Base-by-base conservation (phyloP, 2,329 filamentous ascomycete genomes). In the Verticillium zaregamsianum region DNA sequence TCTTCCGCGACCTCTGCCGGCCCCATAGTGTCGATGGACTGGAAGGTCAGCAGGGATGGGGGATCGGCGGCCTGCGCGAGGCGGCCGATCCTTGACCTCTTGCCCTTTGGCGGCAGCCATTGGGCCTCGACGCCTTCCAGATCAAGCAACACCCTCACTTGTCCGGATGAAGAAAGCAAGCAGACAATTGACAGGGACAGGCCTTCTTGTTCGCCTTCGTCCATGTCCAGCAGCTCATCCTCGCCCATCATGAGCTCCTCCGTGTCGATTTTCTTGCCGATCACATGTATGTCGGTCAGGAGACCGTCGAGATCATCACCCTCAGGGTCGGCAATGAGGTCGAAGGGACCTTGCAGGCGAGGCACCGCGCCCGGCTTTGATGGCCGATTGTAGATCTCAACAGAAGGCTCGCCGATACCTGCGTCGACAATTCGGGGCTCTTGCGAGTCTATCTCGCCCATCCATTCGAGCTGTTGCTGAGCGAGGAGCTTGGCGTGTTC, bases 391-490 rank as follows among this genome's bases (percentile, higher is more conserved):
- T 83, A 89, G 17, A 89, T 79, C 66, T 88, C 84, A 1, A 79
- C 73, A 0, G 78, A 72, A 5, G 79, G 77, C 40, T 87, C 83
- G 28, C 79, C 81, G 3, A 77, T 71, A 9, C 75, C 68, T 0
- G 77, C 76, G 15, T 88, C 84, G 3, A 86, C 68, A n/a, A 84
- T 67, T 20, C 78, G 78, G 0, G 86, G 85, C 61, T 89, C 86
- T 70, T 89, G 86, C 5, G 78, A 80, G 68, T 89, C 86, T 58
- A 89, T 73, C 61, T 89, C 86, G 2, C 85, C 81, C 84, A 89
- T 89, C 86, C 86, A 89, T 59, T 86, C 82, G 7, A 89, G 76
- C 68, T 89, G 86, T 68, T 89, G 86, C 68, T 88, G 85, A 1
- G 83, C 83, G 37, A 89, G 74, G 3, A 85, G 75, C 70, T 82